Evolutionary conservation across 2,329 filamentous ascomycete species (phyloP).

Genomic region (Dryadomyces sulphureus): DNA sequence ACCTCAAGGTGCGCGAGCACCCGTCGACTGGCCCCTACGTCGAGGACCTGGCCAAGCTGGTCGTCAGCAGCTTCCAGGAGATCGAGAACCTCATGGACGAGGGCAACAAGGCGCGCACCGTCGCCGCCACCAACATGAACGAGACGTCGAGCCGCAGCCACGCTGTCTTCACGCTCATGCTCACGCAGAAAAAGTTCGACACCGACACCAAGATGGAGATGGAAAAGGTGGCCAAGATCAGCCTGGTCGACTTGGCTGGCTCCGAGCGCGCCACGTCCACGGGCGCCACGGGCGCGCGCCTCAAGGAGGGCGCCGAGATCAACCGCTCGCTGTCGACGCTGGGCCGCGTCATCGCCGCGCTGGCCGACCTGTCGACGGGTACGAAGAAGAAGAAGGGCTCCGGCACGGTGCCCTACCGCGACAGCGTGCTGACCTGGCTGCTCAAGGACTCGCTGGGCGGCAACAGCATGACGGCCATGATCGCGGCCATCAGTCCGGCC

Average conservation of each 20-base stretch:
- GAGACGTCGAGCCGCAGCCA: constrained; percentile 97
- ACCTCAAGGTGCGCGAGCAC: constrained; percentile 93
- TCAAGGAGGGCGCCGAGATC: constrained; percentile 98
- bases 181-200: constrained; percentile 88
- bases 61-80: constrained; percentile 83
- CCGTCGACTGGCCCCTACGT: constrained; percentile 92
- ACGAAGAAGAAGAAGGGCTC: constrained; percentile 66
- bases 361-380: constrained; percentile 77
- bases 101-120: constrained; percentile 95
- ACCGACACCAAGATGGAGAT: constrained; percentile 90
- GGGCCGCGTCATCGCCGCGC: constrained; percentile 88
- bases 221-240: constrained; percentile 96
- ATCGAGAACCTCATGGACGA: constrained; percentile 99
- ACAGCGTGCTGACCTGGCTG: constrained; percentile 91
- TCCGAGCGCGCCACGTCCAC: constrained; percentile 96
- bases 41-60: constrained; percentile 87
- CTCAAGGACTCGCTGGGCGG: constrained; percentile 93
- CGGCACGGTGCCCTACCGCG: constrained; percentile 82
- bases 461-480: constrained; percentile 99
- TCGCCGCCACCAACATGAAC: constrained; percentile 99
- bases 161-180: constrained; percentile 89
- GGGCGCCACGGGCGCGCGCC: constrained; percentile 80
- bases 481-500: constrained; percentile 92
- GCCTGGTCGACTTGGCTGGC: constrained; percentile 91
- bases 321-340: constrained; percentile 93